Base-by-base conservation (phyloP, 192 early-diverging fungal genomes). In the Coemansia sp. region DNA sequence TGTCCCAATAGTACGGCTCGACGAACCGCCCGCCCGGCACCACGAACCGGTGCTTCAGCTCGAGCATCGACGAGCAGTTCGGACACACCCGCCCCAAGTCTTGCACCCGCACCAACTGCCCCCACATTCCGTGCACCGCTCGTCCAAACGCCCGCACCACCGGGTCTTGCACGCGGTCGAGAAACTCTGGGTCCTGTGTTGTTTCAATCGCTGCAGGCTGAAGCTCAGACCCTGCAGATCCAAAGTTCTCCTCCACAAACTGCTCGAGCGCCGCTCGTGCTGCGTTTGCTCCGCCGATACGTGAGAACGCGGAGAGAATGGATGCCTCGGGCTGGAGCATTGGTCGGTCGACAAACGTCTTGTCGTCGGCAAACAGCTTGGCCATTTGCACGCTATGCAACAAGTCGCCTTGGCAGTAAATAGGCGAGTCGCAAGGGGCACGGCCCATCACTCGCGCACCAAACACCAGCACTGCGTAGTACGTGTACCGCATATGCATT, bases 1-100 rank as follows among this genome's bases (percentile, higher is more conserved):
- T 82, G 63, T 91, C 90, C 90, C 88, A 90, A 57, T 91, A 90
- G 74, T 91, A 91, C 25, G 84, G 74, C 73, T 91, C 90, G 39
- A 87, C 70, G 62, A 91, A 91, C 51, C 90, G 65, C 1, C 89
- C 89, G 3, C 90, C 90, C 1, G 90, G 88, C 5, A 91, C 86
- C 4, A 90, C 85, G 74, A 91, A 91, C 9, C 80, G 80, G 31
- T 84, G 65, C 27, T 84, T 84, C 0, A 84, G 64, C 25, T 78
- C 70, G 1, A 92, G 64, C 65, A 87, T 79, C 14, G 83, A 85
- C 2, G 81, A 71, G 55, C 90, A 92, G 19, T 82, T 87, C 4
- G 74, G 60, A 56, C 89, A 89, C 7, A 85, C 45, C 19, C 29
- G 26, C 14, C 77, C 66, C 16, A 80, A 52, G 61, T 91, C 73